Evolutionary conservation across 106 monocot genomes (phyloP), one percentile per base, ranked within the genome.

Genomic region (Xerophyta viscosa): DNA sequence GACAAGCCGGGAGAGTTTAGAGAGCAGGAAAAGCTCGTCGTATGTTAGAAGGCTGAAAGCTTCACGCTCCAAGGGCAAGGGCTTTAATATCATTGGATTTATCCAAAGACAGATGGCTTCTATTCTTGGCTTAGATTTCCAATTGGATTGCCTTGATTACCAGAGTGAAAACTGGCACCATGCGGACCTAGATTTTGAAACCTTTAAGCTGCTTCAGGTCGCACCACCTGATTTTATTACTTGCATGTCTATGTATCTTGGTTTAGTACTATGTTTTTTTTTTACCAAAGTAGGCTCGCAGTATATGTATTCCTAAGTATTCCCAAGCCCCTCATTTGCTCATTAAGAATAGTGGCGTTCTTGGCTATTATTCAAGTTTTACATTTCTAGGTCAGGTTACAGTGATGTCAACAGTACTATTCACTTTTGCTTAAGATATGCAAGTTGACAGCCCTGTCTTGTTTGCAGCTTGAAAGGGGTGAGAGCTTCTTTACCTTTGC

Each of bases 111-210:
- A 84, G 42, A 77, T 94, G 77, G 83, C 84, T 46, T 60, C 57
- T 46, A 56, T 94, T 54, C 93, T 94, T 61, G 75, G 87, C 2
- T 48, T 94, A 33, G 88, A 88, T 65, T 94, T 88, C 48, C 93
- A 94, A 25, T 28, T 94, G 50, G 93, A 94, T 52, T 94, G 93
- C 41, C 71, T 94, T 20, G 78, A 88, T 60, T 94, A 94, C 33
- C 71, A 84, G 29, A 54, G 44, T 36, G 72, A 67, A 22, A 87
- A 75, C 6, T 94, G 93, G 93, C 67, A 42, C 13, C 83, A 94
- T 73, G 88, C 93, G 18, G 93, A 94, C 50, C 81, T 94, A 31
- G 93, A 94, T 50, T 94, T 64, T 46, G 88, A 88, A 53, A 84
- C 93, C 17, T 94, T 94, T 51, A 79, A 75, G 58, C 62, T 64